phyloP scores from a whole-genome alignment of 2,329 filamentous ascomycete species.

The Triangularia verruculosa region DNA sequence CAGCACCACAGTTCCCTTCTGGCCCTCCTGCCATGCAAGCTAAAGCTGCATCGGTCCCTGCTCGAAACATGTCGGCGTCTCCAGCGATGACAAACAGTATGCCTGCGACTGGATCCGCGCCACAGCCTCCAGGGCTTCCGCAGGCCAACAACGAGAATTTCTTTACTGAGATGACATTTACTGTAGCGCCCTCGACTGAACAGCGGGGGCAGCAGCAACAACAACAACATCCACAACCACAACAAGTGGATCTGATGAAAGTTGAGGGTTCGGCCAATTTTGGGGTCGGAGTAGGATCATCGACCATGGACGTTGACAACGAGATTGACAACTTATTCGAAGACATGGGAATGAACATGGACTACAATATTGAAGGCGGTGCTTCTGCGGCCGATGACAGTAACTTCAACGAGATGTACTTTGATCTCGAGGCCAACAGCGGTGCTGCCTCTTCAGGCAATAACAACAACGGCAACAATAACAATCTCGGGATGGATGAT shows the following conservation, averaged over 20 bases:
- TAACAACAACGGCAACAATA: slow-evolving; percentile 46
- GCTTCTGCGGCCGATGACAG: slow-evolving; percentile 35
- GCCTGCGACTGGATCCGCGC: slow-evolving; percentile 17
- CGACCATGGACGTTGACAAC: slow-evolving; percentile 27
- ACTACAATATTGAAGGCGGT: slow-evolving; percentile 38
- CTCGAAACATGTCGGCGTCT: slow-evolving; percentile 7
- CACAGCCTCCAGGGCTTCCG: slow-evolving; percentile 23
- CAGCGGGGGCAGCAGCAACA: slow-evolving; percentile 30
- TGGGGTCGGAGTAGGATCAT: slow-evolving; percentile 9
- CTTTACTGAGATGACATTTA: slow-evolving; percentile 58
- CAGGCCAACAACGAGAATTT: slow-evolving; percentile 40
- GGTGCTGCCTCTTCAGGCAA: slow-evolving; percentile 37
- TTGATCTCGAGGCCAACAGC: slow-evolving; percentile 42
- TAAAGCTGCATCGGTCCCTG: slow-evolving; percentile 10
- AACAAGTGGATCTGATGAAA: slow-evolving; percentile 21
- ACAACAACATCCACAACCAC: slow-evolving; percentile 9
- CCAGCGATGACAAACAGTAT: slow-evolving; percentile 6
- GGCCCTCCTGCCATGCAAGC: background rate
- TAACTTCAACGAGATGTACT: slow-evolving; percentile 52
- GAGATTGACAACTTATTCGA: slow-evolving; percentile 49
- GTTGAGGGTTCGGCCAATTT: slow-evolving; percentile 26
- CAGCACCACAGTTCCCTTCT: slow-evolving; percentile 11
- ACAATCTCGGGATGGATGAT: slow-evolving; percentile 22
- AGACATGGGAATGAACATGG: slow-evolving; percentile 40
- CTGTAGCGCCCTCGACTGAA: slow-evolving; percentile 44